Evolutionary conservation across 1,284 basidiomycete genomes (phyloP).

Genomic region (Puccinia coronata): DNA sequence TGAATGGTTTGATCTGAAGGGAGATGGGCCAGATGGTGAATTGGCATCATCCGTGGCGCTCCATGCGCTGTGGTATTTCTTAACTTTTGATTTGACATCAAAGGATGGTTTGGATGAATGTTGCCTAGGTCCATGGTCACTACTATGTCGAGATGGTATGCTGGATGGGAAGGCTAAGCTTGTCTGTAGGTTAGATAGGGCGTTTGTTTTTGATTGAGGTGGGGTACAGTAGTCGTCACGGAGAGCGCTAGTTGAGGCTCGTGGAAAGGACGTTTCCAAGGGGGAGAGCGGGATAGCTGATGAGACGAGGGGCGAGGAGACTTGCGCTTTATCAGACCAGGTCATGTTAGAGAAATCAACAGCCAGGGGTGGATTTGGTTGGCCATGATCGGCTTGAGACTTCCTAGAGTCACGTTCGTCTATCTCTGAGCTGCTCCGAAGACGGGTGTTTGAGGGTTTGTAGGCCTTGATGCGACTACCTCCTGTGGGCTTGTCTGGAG

Average conservation of each 20-base stretch:
- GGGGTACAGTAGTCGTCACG: not conserved
- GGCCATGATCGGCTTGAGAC: not conserved
- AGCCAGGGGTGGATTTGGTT: not conserved
- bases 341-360: not conserved
- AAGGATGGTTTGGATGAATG: not conserved
- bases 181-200: not conserved
- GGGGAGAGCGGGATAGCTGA: not conserved
- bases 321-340: not conserved
- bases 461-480: not conserved
- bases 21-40: not conserved
- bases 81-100: not conserved
- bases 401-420: not conserved
- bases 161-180: not conserved
- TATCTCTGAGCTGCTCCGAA: not conserved
- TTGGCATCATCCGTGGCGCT: constrained; percentile 9
- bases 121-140: not conserved
- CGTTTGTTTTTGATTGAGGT: not conserved
- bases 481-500: not conserved
- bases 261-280: not conserved
- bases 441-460: not conserved
- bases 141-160: not conserved
- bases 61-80: constrained; percentile 9
- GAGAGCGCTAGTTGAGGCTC: not conserved
- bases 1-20: not conserved
- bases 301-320: constrained; percentile 1